These are phyloP conservation scores for Astragalus membranaceus DNA, from an alignment of 306 rosid genomes.

Conservation along the genomic window DNA sequence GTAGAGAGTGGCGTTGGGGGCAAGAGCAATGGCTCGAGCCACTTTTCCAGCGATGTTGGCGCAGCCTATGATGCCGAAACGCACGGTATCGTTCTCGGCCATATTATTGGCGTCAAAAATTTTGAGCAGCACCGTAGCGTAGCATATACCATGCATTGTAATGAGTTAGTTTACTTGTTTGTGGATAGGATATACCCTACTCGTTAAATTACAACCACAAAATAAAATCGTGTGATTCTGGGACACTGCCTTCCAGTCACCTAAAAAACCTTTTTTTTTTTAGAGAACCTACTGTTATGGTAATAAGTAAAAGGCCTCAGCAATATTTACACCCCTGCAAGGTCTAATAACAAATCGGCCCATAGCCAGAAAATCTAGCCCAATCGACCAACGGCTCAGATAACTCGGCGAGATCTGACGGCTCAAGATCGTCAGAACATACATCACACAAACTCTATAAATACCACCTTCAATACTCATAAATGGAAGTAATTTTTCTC, in stretches of 20 bases:
- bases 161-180: background rate
- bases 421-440: no score
- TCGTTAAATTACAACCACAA: background rate
- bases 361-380: no score
- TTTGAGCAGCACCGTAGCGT: background rate
- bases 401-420: no score
- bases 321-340: no score
- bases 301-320: no score
- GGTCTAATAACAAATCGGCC: no score
- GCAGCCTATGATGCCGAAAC: slow-evolving; percentile 66
- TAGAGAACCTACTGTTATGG: no score
- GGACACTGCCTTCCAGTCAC: background rate
- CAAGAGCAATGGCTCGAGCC: slow-evolving; percentile 59
- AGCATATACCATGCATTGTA: background rate
- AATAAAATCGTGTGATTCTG: background rate
- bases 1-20: slow-evolving; percentile 52
- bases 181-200: background rate
- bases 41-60: slow-evolving; percentile 63
- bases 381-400: no score
- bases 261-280: no score
- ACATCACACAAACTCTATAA: no score
- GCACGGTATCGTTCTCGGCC: slow-evolving; percentile 32
- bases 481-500: no score
- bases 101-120: background rate
- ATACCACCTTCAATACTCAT: no score